Evolutionary conservation across 306 rosid species (phyloP), one percentile per base, ranked within the genome.

Genomic region (Fragaria nilgerrensis): DNA sequence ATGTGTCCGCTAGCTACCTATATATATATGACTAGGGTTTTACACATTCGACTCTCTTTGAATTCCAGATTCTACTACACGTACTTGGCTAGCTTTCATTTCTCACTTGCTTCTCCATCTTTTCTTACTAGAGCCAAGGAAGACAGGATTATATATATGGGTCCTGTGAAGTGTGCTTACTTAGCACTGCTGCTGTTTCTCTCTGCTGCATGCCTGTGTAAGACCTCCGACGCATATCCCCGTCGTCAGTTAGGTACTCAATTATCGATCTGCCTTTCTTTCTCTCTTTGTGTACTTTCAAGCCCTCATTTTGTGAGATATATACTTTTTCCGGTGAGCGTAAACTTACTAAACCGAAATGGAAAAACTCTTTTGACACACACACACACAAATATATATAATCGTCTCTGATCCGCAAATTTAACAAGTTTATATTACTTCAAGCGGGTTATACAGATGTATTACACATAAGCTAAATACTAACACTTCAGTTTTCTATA

Each of bases 161-260:
- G n/a, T 22, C 55, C 48, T 15, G 25, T 78, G 66, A 75, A 73
- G 45, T 74, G 55, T 68, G 50, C 72, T 75, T 75, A 69, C 79
- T 34, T 80, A 37, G 45, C 69, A 32, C 69, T 64, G 79, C 37
- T 80, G 32, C 27, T 80, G 66, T 68, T 32, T 68, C 79, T 75
- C 49, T 72, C 76, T 44, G 36, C 74, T 68, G 78, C 76, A 74
- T 66, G 75, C 70, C 23, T 75, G 20, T 74, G 59, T 29, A 44
- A 9, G 20, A 61, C 49, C 58, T 74, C 58, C 15, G 48, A 37
- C 9, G 70, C 78, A 11, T 10, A 16, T 44, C 25, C 69, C 70
- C 56, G 39, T 22, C 68, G 62, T 74, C 56, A 27, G 0, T 27
- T 59, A 27, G 78, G 78, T 74, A 61, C 15, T 3, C 25, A 6